A percentile compares a stretch with the other conserved stretches of the same genome.
Conservation (phyloP, 257 asterid genomes). For the Gardenia jasminoides region DNA sequence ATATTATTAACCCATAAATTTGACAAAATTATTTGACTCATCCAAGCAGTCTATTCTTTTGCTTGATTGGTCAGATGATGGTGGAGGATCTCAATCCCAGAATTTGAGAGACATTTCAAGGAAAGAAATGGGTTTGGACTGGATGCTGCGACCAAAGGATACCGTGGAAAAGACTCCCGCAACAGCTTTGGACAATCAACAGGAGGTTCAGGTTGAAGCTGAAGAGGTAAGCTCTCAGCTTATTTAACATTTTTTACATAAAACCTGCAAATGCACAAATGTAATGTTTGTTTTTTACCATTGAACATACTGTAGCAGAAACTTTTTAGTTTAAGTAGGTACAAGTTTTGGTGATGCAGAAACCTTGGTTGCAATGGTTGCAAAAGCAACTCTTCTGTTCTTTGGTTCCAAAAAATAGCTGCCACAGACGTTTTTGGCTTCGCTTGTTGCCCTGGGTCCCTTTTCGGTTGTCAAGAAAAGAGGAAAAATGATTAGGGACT, state of each 20-base stretch:
- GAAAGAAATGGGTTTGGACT: slow-evolving; percentile 92
- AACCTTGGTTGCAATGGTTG: background rate
- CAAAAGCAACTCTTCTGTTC: background rate
- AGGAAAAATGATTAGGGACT: too few relatives aligned
- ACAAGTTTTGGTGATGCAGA: background rate
- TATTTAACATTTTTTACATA: background rate
- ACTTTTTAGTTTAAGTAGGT: background rate
- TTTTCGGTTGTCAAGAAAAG: too few relatives aligned
- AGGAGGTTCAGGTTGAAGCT: slow-evolving; percentile 39
- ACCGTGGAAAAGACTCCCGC: slow-evolving; percentile 31
- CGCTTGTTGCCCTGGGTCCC: too few relatives aligned
- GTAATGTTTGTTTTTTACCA: background rate
- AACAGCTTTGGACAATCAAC: slow-evolving; percentile 33
- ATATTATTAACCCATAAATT: background rate
- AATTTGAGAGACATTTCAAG: slow-evolving; percentile 38
- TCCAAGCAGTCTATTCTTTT: background rate
- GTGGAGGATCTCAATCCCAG: slow-evolving; percentile 38
- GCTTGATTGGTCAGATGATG: slow-evolving; percentile 30
- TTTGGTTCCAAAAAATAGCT: background rate
- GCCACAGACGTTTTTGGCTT: background rate
- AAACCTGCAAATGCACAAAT: background rate
- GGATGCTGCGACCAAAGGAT: slow-evolving; percentile 87
- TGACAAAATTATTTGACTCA: background rate
- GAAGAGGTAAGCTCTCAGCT: slow-evolving; percentile 53
- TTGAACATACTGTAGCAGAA: background rate